A percentile compares a stretch with the other conserved stretches of the same genome.
Conservation (phyloP, 2,329 filamentous ascomycete genomes). For the Hypoxylon sp. region DNA sequence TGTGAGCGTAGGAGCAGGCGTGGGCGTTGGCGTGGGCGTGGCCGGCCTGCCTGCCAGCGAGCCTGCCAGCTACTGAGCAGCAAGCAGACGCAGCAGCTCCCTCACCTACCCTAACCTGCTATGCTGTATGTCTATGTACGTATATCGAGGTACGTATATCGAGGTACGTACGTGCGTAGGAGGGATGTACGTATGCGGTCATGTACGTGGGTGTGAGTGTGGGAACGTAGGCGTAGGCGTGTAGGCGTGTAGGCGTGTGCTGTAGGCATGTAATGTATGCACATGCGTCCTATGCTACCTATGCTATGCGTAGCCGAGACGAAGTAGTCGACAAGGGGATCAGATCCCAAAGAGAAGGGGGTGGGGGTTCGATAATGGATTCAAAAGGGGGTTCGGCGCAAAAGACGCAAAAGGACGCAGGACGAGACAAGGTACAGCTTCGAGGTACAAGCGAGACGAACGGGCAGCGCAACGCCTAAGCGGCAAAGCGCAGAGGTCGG, state of each 20-base stretch:
- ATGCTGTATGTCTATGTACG: constrained; percentile 17
- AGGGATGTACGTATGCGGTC: constrained; percentile 6
- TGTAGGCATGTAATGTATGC: constrained; percentile 26
- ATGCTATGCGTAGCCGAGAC: constrained; percentile 35
- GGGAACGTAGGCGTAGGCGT: constrained; percentile 10
- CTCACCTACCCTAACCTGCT: constrained; percentile 18
- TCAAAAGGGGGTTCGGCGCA: not conserved
- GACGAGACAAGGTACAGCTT: constrained; percentile 1
- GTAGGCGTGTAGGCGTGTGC: constrained; percentile 14
- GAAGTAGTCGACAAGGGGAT: constrained; percentile 28
- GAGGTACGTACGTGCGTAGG: constrained; percentile 5
- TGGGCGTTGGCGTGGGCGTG: constrained; percentile 17
- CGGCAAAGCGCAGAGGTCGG: no score
- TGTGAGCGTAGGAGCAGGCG: no score
- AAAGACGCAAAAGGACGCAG: constrained; percentile 21
- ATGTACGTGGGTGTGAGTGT: no score
- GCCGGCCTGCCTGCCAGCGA: constrained; percentile 12
- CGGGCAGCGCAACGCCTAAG: no score
- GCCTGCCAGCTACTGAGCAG: constrained; percentile 8
- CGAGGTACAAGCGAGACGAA: constrained; percentile 18
- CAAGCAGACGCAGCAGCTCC: constrained; percentile 1
- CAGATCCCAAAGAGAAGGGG: constrained; percentile 31
- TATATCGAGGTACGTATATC: no score
- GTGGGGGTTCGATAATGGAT: constrained; percentile 30
- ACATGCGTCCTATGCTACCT: not conserved